Percentiles rank a stretch among this genome's conserved stretches.
Evolutionary conservation across 2,329 filamentous ascomycete genomes (phyloP).

Genomic region (Graphiopsis chlorocephala): DNA sequence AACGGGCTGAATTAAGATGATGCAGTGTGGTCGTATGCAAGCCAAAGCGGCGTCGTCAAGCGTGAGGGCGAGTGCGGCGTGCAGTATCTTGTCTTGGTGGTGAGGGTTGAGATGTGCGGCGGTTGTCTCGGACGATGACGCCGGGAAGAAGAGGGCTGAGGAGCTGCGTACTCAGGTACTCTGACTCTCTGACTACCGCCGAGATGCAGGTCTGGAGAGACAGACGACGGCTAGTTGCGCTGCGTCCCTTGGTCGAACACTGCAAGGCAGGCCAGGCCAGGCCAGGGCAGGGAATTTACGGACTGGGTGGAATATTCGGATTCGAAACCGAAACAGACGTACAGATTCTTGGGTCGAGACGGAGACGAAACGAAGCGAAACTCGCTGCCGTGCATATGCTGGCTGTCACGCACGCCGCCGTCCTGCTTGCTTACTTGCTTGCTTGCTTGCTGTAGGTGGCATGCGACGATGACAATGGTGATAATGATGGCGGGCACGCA

Average conservation of each 20-base stretch:
- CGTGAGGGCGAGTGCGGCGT: not conserved
- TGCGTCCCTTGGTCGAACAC: not conserved
- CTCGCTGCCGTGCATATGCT: not conserved
- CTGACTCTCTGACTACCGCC: not conserved
- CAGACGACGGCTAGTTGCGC: not conserved
- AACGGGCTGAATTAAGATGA: not conserved
- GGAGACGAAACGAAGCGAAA: not conserved
- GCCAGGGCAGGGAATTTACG: not conserved
- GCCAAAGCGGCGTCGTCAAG: not conserved
- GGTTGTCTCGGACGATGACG: constrained; percentile 7
- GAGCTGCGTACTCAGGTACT: not conserved
- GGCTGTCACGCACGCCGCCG: constrained; percentile 3
- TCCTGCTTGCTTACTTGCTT: not conserved
- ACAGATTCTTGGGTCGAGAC: not conserved
- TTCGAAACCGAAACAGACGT: not conserved
- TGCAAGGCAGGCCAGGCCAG: not conserved
- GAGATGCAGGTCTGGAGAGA: constrained; percentile 1
- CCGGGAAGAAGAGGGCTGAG: constrained; percentile 3
- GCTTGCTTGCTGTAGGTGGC: not conserved
- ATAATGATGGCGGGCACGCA: constrained; percentile 1
- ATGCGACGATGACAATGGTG: constrained; percentile 4
- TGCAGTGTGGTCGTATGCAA: not conserved
- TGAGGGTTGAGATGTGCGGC: constrained; percentile 2
- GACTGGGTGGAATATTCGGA: not conserved
- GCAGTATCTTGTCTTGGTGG: not conserved